A percentile compares a stretch with the other conserved stretches of the same genome.
Evolutionary conservation across 495 filamentous ascomycete genomes (phyloP).

Genomic region (Xylaria telfairii): DNA sequence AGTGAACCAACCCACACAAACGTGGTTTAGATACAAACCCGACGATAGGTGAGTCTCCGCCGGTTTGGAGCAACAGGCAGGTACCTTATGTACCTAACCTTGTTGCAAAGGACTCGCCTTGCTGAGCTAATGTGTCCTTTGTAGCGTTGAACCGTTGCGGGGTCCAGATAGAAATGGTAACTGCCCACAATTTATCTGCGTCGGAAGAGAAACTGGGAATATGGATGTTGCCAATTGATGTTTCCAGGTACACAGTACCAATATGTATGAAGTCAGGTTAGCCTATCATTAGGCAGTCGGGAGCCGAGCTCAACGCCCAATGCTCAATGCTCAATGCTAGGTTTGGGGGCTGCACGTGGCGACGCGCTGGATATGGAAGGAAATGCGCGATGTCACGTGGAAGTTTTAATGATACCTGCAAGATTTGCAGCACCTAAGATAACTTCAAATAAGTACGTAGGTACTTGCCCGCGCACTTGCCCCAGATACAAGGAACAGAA

Average conservation of each 20-base stretch:
- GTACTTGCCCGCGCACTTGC: background rate
- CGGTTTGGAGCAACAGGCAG: background rate
- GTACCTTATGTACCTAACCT: no score
- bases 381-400: slow-evolving; percentile 39
- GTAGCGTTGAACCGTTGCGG: background rate
- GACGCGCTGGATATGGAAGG: slow-evolving; percentile 24
- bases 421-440: no score
- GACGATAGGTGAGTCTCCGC: background rate
- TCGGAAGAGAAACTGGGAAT: no score
- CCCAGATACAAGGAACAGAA: background rate
- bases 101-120: background rate
- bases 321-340: background rate
- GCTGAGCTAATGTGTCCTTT: background rate
- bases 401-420: background rate
- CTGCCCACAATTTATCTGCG: background rate
- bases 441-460: no score
- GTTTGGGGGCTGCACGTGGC: background rate
- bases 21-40: background rate
- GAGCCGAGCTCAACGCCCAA: no score
- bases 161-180: background rate
- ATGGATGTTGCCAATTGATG: background rate
- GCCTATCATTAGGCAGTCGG: slow-evolving; percentile 2
- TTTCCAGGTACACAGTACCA: background rate
- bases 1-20: background rate
- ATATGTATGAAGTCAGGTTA: background rate